Percentiles rank a stretch among this genome's conserved stretches.
Conservation (phyloP, 495 filamentous ascomycete species). For the Achaetomiella virescens region DNA sequence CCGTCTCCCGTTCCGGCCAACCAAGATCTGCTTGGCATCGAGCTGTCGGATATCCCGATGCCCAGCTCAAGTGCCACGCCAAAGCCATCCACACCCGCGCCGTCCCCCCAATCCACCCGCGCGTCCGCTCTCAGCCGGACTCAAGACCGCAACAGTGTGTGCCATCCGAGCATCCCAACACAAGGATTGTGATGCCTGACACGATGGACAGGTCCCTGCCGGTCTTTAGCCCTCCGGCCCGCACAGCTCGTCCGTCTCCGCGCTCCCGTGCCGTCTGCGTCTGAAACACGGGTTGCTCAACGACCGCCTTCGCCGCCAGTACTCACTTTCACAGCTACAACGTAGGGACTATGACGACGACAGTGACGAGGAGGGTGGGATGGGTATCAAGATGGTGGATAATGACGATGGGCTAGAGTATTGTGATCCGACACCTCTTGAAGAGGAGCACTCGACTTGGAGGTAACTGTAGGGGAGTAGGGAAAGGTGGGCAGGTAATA, state of each 20-base stretch:
- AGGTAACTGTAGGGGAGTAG: neutral
- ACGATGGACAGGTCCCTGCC: neutral
- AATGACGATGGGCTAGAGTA: slow-evolving; percentile 32
- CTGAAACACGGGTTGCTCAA: neutral
- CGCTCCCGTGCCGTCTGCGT: neutral
- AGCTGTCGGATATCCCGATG: neutral
- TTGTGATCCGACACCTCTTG: slow-evolving; percentile 24
- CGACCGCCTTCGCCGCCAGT: neutral
- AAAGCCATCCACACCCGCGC: neutral
- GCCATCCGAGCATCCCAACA: neutral
- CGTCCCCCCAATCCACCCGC: neutral
- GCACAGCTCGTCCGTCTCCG: neutral
- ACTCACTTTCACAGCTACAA: slow-evolving; percentile 11
- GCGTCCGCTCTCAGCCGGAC: neutral
- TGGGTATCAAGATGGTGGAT: slow-evolving; percentile 47
- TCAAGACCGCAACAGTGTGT: neutral
- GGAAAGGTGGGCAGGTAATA: neutral
- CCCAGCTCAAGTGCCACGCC: neutral
- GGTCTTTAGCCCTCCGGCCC: neutral
- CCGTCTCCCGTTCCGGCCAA: slow-evolving; percentile 10
- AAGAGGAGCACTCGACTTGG: slow-evolving; percentile 15
- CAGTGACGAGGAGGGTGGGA: slow-evolving; percentile 39
- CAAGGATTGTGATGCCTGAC: neutral
- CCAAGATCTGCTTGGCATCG: slow-evolving; percentile 1
- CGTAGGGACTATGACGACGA: slow-evolving; percentile 29